A percentile compares a stretch with the other conserved stretches of the same genome.
These are phyloP conservation scores for Bassia scoparia DNA, from an alignment of 148 eudicot species.

Conservation along the genomic window DNA sequence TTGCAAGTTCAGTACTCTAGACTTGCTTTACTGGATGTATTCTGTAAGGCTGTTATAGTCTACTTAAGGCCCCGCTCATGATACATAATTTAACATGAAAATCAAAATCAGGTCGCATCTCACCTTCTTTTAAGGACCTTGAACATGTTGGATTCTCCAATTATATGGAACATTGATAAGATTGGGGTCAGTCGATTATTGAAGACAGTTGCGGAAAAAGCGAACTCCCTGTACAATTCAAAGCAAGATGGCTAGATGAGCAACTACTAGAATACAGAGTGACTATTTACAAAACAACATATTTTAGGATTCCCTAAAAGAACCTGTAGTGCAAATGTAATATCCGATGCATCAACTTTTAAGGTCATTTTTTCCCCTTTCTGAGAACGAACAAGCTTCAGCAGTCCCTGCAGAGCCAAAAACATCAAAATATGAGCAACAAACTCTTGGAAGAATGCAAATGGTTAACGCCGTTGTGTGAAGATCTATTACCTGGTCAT, in stretches of 20 bases:
- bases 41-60: neutral
- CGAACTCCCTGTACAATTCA: slow-evolving; percentile 62
- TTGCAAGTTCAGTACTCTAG: neutral
- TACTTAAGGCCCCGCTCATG: neutral
- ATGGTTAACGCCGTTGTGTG: neutral
- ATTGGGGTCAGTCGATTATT: slow-evolving; percentile 27
- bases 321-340: slow-evolving; percentile 89
- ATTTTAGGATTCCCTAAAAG: neutral
- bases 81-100: neutral
- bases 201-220: slow-evolving; percentile 91
- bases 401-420: slow-evolving; percentile 59
- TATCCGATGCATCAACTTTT: slow-evolving; percentile 76
- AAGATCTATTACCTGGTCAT: slow-evolving; percentile 63
- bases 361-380: slow-evolving; percentile 63
- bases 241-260: slow-evolving; percentile 1
- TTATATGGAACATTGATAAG: slow-evolving; percentile 2
- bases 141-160: neutral
- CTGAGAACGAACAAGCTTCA: slow-evolving; percentile 67
- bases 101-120: neutral
- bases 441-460: neutral
- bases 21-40: neutral
- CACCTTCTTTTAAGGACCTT: slow-evolving; percentile 7
- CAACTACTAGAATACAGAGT: neutral
- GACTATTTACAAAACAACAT: neutral
- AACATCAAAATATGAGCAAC: slow-evolving; percentile 2